Base-by-base conservation (phyloP, 2,329 filamentous ascomycete genomes). In the Acephala macrosclerotiorum region DNA sequence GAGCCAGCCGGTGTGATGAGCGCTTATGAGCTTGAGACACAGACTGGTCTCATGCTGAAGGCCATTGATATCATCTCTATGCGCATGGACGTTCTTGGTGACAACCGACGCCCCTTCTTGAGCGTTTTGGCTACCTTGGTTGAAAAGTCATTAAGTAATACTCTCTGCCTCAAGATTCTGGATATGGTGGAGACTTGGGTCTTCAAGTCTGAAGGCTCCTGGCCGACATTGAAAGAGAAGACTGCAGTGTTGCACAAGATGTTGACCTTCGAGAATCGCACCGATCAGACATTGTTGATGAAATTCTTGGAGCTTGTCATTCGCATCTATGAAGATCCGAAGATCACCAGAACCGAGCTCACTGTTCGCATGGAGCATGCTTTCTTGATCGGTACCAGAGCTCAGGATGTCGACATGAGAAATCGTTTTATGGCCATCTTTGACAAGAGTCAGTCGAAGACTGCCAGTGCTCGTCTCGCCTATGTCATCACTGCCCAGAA, bases 181-280 rank as follows among this genome's bases (percentile, higher is more conserved):
- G 89, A 91, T 59, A 95, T 99, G 87, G 95, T 97, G 3, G 95
- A 98, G 77, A 87, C 85, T 36, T 99, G 96, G 96, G 92, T 99
- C 6, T 99, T 99, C 82, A 88, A 93, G 70, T 96, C 93, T 0
- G 94, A 93, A 65, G 96, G 97, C 69, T 96, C 94, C 1, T 97
- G 96, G 85, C 96, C 96, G 0, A 99, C 96, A 0, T 85, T 99
- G 1, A 99, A 99, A 78, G 96, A 99, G 80, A 99, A 99, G 82
- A 98, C 95, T 0, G 96, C 96, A 0, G 96, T 99, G 0, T 82
- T 99, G n/a, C 94, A 97, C 74, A 99, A 99, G 81, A 99, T 99
- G 96, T 82, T 98, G 18, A 90, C 94, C 0, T 99, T 99, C 72
- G 96, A 99, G 79, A 89, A 92, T 64, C 87, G 96, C 45, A 81